These are phyloP conservation scores for Colletotrichum godetiae DNA, from an alignment of 2,329 filamentous ascomycete species.

Conservation along the genomic window DNA sequence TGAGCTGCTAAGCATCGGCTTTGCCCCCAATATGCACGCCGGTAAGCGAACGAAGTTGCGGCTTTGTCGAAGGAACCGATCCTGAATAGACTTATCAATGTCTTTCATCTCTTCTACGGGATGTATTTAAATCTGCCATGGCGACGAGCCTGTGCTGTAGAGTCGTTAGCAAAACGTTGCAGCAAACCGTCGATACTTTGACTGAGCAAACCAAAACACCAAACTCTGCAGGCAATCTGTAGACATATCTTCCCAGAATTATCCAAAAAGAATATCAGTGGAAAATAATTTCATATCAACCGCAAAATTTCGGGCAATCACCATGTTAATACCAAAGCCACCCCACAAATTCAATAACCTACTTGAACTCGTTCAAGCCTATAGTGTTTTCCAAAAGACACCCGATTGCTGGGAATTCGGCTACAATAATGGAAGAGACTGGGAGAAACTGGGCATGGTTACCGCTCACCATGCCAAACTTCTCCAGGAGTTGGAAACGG, in stretches of 20 bases:
- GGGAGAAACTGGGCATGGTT: too few relatives aligned
- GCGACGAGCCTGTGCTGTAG: not conserved
- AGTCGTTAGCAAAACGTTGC: not conserved
- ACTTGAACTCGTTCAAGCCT: accelerated
- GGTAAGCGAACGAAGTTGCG: not conserved
- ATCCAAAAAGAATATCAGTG: not conserved
- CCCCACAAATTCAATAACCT: not conserved
- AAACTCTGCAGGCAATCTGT: not conserved
- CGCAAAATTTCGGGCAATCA: accelerated
- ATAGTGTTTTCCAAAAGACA: not conserved
- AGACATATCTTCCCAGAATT: not conserved
- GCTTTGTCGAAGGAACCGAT: not conserved
- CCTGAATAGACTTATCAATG: not conserved
- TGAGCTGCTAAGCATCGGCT: not conserved
- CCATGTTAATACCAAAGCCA: not conserved
- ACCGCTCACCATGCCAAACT: too few relatives aligned
- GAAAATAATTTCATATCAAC: not conserved
- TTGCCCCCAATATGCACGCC: not conserved
- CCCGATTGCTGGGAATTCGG: not conserved
- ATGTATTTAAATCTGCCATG: not conserved
- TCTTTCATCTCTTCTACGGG: not conserved
- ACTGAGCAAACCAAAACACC: not conserved
- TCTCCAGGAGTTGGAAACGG: too few relatives aligned
- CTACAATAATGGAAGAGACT: not conserved
- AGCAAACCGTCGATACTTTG: not conserved